Conservation (phyloP, 2,329 filamentous ascomycete genomes). For the Sporothrix euskadiensis region DNA sequence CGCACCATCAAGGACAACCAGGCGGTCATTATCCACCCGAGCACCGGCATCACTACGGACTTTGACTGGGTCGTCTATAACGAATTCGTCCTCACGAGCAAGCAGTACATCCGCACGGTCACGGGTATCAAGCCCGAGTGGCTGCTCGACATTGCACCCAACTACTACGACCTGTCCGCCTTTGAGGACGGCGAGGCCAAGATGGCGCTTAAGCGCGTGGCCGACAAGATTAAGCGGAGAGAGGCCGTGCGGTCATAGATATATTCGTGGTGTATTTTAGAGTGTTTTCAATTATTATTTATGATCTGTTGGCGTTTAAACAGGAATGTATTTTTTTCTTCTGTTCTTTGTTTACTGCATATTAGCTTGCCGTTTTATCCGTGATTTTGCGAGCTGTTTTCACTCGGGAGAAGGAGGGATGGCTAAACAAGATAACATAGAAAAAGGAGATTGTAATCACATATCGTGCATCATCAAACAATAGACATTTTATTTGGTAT, state of each 20-base stretch:
- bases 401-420: no score
- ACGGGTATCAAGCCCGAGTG: conserved; percentile 92
- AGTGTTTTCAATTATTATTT: not conserved
- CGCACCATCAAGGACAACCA: conserved; percentile 96
- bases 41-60: conserved; percentile 82
- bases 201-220: conserved; percentile 59
- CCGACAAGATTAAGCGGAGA: conserved; percentile 62
- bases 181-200: conserved; percentile 89
- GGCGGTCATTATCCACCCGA: conserved; percentile 87
- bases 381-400: not conserved
- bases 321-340: not conserved
- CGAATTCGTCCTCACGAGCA: conserved; percentile 95
- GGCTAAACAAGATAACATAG: no score
- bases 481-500: conserved; percentile 1
- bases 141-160: conserved; percentile 90
- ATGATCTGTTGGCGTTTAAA: not conserved
- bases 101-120: conserved; percentile 96
- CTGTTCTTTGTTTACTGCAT: not conserved
- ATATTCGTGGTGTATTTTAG: not conserved
- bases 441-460: not conserved
- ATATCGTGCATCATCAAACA: not conserved
- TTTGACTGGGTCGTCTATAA: conserved; percentile 98
- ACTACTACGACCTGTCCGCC: conserved; percentile 81
- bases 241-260: conserved; percentile 52
- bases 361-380: not conserved